A percentile compares a stretch with the other conserved stretches of the same genome.
phyloP scores from a whole-genome alignment of 2,329 filamentous ascomycete genomes.

The Trichoderma guizhouense region DNA sequence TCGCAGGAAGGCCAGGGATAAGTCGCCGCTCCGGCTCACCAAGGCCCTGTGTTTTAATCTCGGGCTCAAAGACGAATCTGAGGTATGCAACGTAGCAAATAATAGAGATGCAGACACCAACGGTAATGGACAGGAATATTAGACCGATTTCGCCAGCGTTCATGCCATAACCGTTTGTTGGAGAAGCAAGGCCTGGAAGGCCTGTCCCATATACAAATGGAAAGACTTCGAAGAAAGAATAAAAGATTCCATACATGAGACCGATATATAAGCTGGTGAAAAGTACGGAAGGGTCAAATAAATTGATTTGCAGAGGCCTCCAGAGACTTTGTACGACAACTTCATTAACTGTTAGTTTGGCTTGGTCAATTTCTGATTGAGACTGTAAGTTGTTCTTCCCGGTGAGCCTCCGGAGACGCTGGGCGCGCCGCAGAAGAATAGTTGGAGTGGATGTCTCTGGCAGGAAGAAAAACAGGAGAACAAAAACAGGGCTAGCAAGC shows the following conservation, averaged over 20 bases:
- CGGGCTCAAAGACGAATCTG: background rate
- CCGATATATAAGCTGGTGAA: background rate
- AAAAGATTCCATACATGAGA: background rate
- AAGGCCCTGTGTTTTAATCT: background rate
- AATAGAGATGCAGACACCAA: background rate
- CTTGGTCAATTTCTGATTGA: background rate
- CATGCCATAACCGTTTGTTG: background rate
- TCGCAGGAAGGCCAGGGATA: background rate
- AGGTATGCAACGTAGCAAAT: background rate
- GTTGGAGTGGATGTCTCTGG: background rate
- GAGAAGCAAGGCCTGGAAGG: background rate
- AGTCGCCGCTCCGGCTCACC: background rate
- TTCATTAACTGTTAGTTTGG: background rate
- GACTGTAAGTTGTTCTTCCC: background rate
- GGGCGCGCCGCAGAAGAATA: background rate
- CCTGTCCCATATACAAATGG: background rate
- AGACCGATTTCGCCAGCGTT: background rate
- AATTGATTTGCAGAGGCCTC: background rate
- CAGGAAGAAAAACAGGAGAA: background rate
- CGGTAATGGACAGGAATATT: background rate
- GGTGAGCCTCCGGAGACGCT: background rate
- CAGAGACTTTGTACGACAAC: background rate
- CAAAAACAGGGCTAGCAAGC: background rate
- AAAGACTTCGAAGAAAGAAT: conserved; percentile 3
- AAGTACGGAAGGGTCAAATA: background rate